phyloP scores from a whole-genome alignment of 495 filamentous ascomycete genomes.

The Elasticomyces elasticus region DNA sequence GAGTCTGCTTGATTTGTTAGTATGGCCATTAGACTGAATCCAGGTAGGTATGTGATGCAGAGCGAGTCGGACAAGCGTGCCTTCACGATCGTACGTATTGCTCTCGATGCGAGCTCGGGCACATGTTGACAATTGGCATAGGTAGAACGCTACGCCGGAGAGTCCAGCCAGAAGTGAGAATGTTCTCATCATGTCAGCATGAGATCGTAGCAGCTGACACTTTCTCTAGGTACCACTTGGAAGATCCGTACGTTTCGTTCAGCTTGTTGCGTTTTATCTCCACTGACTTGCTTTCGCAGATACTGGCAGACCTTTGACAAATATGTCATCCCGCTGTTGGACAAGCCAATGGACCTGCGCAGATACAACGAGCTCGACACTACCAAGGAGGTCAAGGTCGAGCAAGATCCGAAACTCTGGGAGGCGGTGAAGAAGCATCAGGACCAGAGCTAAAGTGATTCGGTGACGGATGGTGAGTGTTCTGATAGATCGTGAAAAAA shows the following conservation, averaged over 20 bases:
- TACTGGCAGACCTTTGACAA: slow-evolving; percentile 65
- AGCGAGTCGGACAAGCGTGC: slow-evolving; percentile 51
- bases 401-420: slow-evolving; percentile 17
- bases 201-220: neutral
- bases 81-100: slow-evolving; percentile 48
- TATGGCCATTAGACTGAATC: neutral
- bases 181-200: no score
- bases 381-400: slow-evolving; percentile 34
- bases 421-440: slow-evolving; percentile 21
- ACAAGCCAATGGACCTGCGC: slow-evolving; percentile 54
- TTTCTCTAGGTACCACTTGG: slow-evolving; percentile 19
- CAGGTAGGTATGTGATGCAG: slow-evolving; percentile 41
- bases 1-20: slow-evolving; percentile 31
- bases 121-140: neutral
- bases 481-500: no score
- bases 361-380: slow-evolving; percentile 51
- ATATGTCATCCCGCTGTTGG: slow-evolving; percentile 53
- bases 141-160: slow-evolving; percentile 51
- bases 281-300: slow-evolving; percentile 47
- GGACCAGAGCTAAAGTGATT: neutral
- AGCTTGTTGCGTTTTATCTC: no score
- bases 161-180: slow-evolving; percentile 32
- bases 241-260: slow-evolving; percentile 15
- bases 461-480: no score
- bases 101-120: neutral